Percentiles rank a stretch among this genome's conserved stretches.
Evolutionary conservation across 2,329 filamentous ascomycete genomes (phyloP).

Genomic region (Ophiocordyceps camponoti-leonardi): DNA sequence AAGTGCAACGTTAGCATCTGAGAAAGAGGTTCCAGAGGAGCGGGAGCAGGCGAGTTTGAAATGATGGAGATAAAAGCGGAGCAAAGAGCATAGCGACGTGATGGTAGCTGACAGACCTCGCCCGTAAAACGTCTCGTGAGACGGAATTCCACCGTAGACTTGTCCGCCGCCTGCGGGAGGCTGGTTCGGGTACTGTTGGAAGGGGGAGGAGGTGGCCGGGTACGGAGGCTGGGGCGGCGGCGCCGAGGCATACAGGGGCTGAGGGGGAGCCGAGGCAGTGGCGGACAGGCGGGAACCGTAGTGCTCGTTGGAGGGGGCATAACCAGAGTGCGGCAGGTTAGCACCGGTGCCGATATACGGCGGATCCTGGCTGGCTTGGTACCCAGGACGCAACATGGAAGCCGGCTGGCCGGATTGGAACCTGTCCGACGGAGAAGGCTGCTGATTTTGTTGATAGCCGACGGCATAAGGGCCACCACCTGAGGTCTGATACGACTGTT

Average conservation of each 20-base stretch:
- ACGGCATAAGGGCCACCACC: constrained; percentile 14
- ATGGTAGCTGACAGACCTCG: constrained; percentile 37
- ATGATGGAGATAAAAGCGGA: neutral
- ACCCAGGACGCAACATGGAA: constrained; percentile 15
- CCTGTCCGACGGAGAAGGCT: constrained; percentile 16
- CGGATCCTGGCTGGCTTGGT: constrained; percentile 12
- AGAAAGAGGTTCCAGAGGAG: neutral
- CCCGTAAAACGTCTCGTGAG: constrained; percentile 36
- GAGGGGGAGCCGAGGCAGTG: constrained; percentile 13
- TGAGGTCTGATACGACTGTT: constrained; percentile 11
- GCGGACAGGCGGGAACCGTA: constrained; percentile 14
- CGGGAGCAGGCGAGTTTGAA: neutral
- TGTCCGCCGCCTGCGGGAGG: constrained; percentile 14
- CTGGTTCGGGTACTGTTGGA: constrained; percentile 16
- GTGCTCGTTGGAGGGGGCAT: constrained; percentile 10
- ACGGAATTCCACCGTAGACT: constrained; percentile 23
- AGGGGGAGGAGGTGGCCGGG: constrained; percentile 12
- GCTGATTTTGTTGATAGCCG: constrained; percentile 14
- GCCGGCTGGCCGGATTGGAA: constrained; percentile 11
- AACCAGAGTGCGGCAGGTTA: constrained; percentile 14
- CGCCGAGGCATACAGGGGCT: constrained; percentile 15
- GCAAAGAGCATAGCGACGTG: no score
- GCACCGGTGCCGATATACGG: constrained; percentile 19
- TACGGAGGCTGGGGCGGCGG: constrained; percentile 14
- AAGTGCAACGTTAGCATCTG: constrained; percentile 20